Base-by-base conservation (phyloP, 1,284 basidiomycete genomes). In the Rhodotorula sp. region DNA sequence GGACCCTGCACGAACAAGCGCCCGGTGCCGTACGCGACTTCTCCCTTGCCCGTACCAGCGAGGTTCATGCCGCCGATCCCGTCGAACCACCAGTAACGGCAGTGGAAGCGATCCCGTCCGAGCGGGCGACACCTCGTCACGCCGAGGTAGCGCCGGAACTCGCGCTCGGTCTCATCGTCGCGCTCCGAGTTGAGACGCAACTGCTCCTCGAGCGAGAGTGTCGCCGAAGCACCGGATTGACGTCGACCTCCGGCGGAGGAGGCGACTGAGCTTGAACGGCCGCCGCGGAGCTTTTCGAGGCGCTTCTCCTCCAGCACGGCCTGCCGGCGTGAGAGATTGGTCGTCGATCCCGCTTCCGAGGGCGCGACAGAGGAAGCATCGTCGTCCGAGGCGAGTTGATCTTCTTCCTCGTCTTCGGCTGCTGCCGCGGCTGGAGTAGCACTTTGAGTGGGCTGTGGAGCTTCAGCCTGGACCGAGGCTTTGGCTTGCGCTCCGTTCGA, bases 61-160 rank as follows among this genome's bases (percentile, higher is more conserved):
- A 95, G 81, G 44, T 88, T 88, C 65, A 89, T 89, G 3, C 87
- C 87, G 5, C 96, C 95, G 82, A 95, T 87, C 6, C 96, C 95
- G 81, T 99, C 95, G 79, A 98, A 91, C 95, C 95, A 99, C 94
- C 95, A 99, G 72, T 97, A 86, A 46, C 91, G 88, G 80, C 96
- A 95, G 78, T 91, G 89, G 82, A 97, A 99, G 65, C 95, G 85
- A 80, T 99, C 96, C 74, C 87, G 85, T 5, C 96, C 95, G 59
- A 99, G 78, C 2, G 95, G 93, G 76, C 91, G 90, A 56, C 92
- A 87, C 59, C 95, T 86, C 54, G 95, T 86, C 12, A 89, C 88
- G 67, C 91, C 90, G 45, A 92, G 83, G 68, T 91, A 84, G 77
- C 92, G 89, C 69, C 95, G 85, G 82, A 97, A 98, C 75, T 98